These are phyloP conservation scores for Fonsecaea nubica DNA, from an alignment of 2,329 filamentous ascomycete genomes.

Conservation along the genomic window DNA sequence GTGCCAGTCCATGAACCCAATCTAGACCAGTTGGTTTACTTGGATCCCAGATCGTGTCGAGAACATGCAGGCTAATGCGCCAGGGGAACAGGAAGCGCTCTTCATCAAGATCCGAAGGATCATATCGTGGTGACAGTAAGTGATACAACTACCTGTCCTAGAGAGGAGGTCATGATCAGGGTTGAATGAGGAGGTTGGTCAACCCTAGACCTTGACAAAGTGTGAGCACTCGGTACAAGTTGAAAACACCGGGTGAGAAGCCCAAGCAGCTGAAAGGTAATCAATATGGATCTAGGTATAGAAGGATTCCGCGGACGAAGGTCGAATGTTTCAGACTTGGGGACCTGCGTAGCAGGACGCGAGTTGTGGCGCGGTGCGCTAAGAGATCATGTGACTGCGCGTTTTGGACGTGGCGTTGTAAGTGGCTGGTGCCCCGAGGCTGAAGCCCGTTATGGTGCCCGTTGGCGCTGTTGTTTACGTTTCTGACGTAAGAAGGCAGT, in stretches of 20 bases:
- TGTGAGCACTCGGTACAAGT: background rate
- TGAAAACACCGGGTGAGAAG: background rate
- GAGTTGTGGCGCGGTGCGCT: background rate
- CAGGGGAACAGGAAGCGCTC: background rate
- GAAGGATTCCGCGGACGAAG: background rate
- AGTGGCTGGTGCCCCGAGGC: background rate
- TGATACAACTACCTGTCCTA: background rate
- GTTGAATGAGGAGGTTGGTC: background rate
- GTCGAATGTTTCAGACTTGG: background rate
- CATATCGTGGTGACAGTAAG: background rate
- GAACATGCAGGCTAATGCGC: background rate
- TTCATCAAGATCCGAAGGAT: background rate
- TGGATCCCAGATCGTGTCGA: background rate
- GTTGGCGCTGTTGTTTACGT: conserved; percentile 9
- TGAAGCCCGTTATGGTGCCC: background rate
- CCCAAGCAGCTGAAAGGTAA: background rate
- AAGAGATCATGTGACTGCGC: conserved; percentile 19
- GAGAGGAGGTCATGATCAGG: background rate
- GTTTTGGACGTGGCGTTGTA: background rate
- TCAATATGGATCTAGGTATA: background rate
- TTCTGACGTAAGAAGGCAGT: conserved; percentile 5
- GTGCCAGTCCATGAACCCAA: background rate
- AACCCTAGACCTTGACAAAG: background rate
- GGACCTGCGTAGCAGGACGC: background rate
- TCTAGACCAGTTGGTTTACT: background rate